Evolutionary conservation across 164 flowering plant genomes (phyloP), one percentile per base, ranked within the genome.

Genomic region (Magnolia changhungtana): DNA sequence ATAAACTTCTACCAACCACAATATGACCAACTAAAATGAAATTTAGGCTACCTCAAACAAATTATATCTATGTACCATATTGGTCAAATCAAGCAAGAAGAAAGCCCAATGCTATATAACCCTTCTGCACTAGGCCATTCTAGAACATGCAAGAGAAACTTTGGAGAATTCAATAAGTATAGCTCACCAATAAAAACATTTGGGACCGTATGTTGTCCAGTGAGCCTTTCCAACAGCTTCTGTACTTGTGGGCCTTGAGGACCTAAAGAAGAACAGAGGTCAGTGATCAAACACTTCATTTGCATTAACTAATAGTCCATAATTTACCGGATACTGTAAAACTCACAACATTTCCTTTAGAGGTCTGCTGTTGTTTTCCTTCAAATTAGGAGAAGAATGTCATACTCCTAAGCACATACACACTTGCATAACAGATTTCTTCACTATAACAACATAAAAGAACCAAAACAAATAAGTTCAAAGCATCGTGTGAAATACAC

Each of bases 141-240:
- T 5, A 71, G 8, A 65, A 55, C n/a, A 29, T 49, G 45, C 45
- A 37, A 10, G 18, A 18, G 3, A 59, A 67, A 69, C n/a, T n/a
- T 50, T 6, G 24, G 10, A 69, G 72, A 20, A 59, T 71, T 37
- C 50, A 63, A 78, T 59, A 71, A 55, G 50, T 31, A 67, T 13
- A 13, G 68, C 87, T 85, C 77, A 92, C 99, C 99, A 72, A 93
- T 87, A 68, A 96, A 96, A 67, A 96, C 97, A 85, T 93, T 96
- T 9, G 99, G 99, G 24, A 96, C 99, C 20, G 99, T 96, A 75
- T 87, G 86, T 74, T 96, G 99, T 65, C 98, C 98, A 69, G 99
- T 96, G n/a, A 96, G 89, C 83, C 94, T 88, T 79, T 90, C 91
- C 80, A 96, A 80, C 69, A 94, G 86, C 86, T 91, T 92, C 82